Conservation (phyloP, 2,329 filamentous ascomycete species). For the Dothideomycetidae sp. region DNA sequence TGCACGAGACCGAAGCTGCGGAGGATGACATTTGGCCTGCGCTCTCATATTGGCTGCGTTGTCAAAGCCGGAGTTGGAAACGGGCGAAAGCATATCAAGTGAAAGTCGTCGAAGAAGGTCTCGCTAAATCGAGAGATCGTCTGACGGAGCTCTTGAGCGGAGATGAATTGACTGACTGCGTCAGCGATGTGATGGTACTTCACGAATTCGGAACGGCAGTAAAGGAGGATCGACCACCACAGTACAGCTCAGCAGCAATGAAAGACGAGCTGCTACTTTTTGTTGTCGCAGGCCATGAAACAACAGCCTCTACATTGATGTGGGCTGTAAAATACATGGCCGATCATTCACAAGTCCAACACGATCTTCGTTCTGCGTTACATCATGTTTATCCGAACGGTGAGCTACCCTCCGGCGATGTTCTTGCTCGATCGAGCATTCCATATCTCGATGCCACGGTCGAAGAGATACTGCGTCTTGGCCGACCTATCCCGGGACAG, state of each 20-base stretch:
- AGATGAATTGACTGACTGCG: conserved; percentile 14
- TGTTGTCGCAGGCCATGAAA: conserved; percentile 31
- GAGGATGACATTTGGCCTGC: conserved; percentile 15
- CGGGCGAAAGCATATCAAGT: conserved; percentile 15
- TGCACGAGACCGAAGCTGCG: conserved; percentile 14
- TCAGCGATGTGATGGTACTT: conserved; percentile 24
- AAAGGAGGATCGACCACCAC: conserved; percentile 19
- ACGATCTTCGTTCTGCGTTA: conserved; percentile 22
- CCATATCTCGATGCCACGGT: conserved; percentile 31
- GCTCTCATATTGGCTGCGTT: conserved; percentile 15
- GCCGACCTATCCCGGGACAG: conserved; percentile 16
- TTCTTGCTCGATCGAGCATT: conserved; percentile 15
- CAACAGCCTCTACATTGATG: conserved; percentile 27
- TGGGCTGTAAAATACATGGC: conserved; percentile 30
- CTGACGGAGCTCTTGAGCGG: conserved; percentile 13
- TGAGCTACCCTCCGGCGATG: too few relatives aligned
- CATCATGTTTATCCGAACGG: conserved; percentile 16
- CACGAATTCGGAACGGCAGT: conserved; percentile 21
- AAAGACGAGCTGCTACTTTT: conserved; percentile 22
- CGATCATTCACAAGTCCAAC: conserved; percentile 22
- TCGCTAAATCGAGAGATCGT: conserved; percentile 22
- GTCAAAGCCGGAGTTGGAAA: conserved; percentile 4
- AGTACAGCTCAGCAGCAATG: conserved; percentile 16
- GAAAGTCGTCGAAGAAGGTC: conserved; percentile 20
- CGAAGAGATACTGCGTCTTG: conserved; percentile 28